These are phyloP conservation scores for Neonectria faginata DNA, from an alignment of 2,329 filamentous ascomycete genomes.

Conservation along the genomic window DNA sequence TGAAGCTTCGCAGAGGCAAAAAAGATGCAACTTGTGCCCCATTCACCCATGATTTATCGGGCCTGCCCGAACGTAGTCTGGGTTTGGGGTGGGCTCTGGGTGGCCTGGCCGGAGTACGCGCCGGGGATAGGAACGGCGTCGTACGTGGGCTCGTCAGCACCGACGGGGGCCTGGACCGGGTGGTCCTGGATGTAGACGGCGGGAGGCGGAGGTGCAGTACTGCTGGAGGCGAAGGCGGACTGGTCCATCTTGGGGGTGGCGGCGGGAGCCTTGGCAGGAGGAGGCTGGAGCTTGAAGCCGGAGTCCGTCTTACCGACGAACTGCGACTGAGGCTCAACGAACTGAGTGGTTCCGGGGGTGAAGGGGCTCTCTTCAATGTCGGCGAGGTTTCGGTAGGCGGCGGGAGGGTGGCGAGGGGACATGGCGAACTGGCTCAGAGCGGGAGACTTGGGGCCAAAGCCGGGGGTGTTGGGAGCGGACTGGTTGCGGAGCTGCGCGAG, in stretches of 20 bases:
- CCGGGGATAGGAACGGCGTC: conserved; percentile 89
- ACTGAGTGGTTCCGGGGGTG: conserved; percentile 63
- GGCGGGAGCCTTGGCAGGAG: conserved; percentile 80
- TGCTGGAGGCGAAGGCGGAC: conserved; percentile 69
- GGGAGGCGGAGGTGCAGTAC: conserved; percentile 45
- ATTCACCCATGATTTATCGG: conserved; percentile 36
- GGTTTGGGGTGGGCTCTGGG: conserved; percentile 63
- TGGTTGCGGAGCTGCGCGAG: conserved; percentile 86
- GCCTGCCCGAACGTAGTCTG: conserved; percentile 58
- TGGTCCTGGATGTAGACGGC: conserved; percentile 66
- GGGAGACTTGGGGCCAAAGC: conserved; percentile 78
- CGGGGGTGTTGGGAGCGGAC: conserved; percentile 94
- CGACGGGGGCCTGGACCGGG: conserved; percentile 67
- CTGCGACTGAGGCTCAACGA: conserved; percentile 72
- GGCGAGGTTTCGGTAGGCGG: conserved; percentile 63
- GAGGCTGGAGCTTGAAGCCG: conserved; percentile 88
- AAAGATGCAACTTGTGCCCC: conserved; percentile 24
- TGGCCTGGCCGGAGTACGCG: conserved; percentile 73
- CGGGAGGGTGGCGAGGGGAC: conserved; percentile 71
- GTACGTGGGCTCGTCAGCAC: conserved; percentile 86
- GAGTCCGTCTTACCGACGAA: conserved; percentile 64
- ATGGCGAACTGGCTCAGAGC: conserved; percentile 61
- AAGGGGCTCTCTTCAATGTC: conserved; percentile 62
- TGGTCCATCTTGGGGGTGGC: conserved; percentile 79
- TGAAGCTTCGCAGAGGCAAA: conserved; percentile 28